A percentile compares a stretch with the other conserved stretches of the same genome.
Conservation (phyloP, 768 basidiomycete genomes). For the Crassisporium funariophilum region DNA sequence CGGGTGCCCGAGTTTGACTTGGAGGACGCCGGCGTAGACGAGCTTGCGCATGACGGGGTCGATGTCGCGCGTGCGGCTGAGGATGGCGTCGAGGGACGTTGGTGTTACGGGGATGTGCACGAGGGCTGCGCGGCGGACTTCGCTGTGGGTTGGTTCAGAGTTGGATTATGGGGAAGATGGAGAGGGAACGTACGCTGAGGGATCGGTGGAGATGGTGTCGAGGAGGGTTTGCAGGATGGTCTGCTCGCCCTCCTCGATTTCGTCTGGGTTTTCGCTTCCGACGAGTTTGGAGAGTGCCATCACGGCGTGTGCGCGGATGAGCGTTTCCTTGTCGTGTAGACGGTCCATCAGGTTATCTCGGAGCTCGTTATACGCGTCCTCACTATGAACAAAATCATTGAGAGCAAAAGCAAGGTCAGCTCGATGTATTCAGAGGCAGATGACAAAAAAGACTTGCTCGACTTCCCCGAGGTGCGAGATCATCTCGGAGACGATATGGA, state of each 20-base stretch:
- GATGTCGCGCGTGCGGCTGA: conserved; percentile 82
- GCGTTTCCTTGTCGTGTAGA: conserved; percentile 82
- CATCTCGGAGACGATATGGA: conserved; percentile 84
- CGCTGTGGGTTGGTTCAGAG: conserved; percentile 40
- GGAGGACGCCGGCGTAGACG: conserved; percentile 72
- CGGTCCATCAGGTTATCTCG: conserved; percentile 73
- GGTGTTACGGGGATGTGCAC: conserved; percentile 70
- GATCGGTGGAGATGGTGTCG: conserved; percentile 71
- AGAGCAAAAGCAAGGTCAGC: background rate
- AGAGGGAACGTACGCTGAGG: conserved; percentile 54
- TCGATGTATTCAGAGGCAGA: no score
- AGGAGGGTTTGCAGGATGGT: conserved; percentile 68
- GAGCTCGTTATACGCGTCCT: conserved; percentile 76
- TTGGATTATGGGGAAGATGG: background rate
- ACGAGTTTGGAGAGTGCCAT: conserved; percentile 80
- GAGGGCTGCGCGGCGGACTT: conserved; percentile 90
- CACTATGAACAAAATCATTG: conserved; percentile 48
- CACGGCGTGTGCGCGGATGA: conserved; percentile 83
- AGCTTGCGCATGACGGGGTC: conserved; percentile 81
- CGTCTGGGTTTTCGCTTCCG: conserved; percentile 64
- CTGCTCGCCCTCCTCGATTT: conserved; percentile 48
- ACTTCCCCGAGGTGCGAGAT: conserved; percentile 85
- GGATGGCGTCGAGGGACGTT: conserved; percentile 63
- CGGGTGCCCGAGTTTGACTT: conserved; percentile 57
- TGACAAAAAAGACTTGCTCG: conserved; percentile 65